Base-by-base conservation (phyloP, 2,329 filamentous ascomycete species). In the Mollisia scopiformis region DNA sequence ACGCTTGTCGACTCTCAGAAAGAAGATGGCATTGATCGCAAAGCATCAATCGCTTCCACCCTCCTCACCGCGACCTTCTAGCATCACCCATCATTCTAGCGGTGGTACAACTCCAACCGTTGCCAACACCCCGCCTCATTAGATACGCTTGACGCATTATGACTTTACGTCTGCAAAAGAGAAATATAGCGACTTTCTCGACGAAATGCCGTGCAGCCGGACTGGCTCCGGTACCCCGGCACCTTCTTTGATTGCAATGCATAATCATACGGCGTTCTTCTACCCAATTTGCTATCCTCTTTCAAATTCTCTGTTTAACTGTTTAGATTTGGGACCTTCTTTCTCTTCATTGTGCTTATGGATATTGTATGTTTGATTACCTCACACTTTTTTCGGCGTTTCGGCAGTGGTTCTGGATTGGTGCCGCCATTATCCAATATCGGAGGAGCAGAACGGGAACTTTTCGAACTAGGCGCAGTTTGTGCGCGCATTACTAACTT, bases 1-100 rank as follows among this genome's bases (percentile, higher is more conserved):
- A n/a, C 81, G 86, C 60, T 78, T 88, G 3, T 70, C 75, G 21
- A 78, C 79, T 21, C 82, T 89, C 52, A 82, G 81, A 57, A 86
- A 85, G 75, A 88, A 88, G 77, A 80, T 84, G 70, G 81, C 80
- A 49, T 80, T 85, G 72, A 88, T 88, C 71, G 83, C 81, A 16
- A 84, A 84, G 61, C 70, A 74, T 59, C 65, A 70, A 51, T 68
- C 68, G 41, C 59, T 69, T 43, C 68, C 71, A 23, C 67, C 68
- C 8, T 70, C 68, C 8, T 70, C 68, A 28, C 70, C 70, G 62
- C 66, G 70, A 33, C 70, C 64, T 25, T 53, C 68, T 6, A 71
- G 69, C 55, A 55, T 69, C 21, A 63, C 58, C n/a, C 67, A 71
- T 21, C 39, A 43, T 19, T 43, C 39, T 31, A 73, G 72, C 43